Percentiles rank a stretch among this genome's conserved stretches.
Conservation (phyloP, 768 basidiomycete genomes). For the Baorangia bicolor region DNA sequence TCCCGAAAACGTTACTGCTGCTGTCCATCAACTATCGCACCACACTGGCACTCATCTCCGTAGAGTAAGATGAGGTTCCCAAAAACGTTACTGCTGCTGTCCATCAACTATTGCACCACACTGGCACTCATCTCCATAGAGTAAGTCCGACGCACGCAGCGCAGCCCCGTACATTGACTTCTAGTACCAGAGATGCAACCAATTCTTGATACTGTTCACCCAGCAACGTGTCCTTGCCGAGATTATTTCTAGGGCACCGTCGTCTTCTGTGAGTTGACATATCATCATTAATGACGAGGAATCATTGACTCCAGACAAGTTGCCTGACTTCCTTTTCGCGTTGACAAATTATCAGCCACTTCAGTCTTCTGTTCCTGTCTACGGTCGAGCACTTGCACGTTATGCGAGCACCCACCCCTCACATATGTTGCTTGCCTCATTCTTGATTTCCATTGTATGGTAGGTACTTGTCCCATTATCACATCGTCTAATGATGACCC, state of each 20-base stretch:
- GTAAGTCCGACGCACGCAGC: constrained; percentile 37
- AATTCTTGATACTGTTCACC: constrained; percentile 53
- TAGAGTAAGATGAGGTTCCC: constrained; percentile 55
- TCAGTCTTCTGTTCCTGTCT: constrained; percentile 59
- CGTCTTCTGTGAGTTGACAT: constrained; percentile 51
- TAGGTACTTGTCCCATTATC: constrained; percentile 68
- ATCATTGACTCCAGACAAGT: constrained; percentile 38
- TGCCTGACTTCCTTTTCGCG: constrained; percentile 66
- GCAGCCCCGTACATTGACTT: constrained; percentile 1
- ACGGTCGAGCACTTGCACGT: constrained; percentile 54
- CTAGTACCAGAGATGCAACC: constrained; percentile 59
- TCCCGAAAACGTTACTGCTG: constrained; percentile 42
- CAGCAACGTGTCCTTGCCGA: constrained; percentile 45
- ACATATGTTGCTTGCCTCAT: constrained; percentile 62
- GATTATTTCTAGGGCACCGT: constrained; percentile 47
- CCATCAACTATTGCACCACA: constrained; percentile 39
- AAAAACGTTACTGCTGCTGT: constrained; percentile 44
- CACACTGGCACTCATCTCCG: constrained; percentile 54
- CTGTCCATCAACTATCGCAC: constrained; percentile 45
- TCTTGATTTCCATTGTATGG: constrained; percentile 76
- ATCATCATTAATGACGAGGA: neutral
- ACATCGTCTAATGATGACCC: constrained; percentile 50
- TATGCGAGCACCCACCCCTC: constrained; percentile 54
- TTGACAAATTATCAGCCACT: constrained; percentile 45
- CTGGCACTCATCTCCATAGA: constrained; percentile 55